A percentile compares a stretch with the other conserved stretches of the same genome.
Conservation (phyloP, 176 grass and related monocot genomes). For the Bonia amplexicaulis region DNA sequence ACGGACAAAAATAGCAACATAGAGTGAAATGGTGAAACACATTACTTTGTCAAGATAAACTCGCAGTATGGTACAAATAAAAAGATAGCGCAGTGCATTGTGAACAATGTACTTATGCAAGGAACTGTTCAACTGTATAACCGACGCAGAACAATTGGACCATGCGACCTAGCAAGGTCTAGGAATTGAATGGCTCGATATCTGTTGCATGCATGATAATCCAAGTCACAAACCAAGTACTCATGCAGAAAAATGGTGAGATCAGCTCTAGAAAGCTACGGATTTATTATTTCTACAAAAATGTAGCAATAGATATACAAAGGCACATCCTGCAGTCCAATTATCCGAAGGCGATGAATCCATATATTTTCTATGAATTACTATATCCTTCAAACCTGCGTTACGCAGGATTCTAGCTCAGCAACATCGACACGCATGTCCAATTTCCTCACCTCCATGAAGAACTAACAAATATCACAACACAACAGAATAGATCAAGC, state of each 20-base stretch:
- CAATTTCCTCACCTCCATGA: conserved; percentile 9
- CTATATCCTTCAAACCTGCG: conserved; percentile 23
- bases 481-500: conserved; percentile 23
- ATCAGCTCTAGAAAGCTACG: not conserved
- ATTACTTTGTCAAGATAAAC: not conserved
- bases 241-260: not conserved
- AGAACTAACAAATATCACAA: not conserved
- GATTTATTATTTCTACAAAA: conserved; percentile 27
- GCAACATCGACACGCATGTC: not conserved
- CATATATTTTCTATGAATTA: conserved; percentile 37
- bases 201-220: not conserved
- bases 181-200: not conserved
- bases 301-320: conserved; percentile 28
- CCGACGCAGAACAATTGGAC: not conserved
- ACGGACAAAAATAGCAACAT: not conserved
- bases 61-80: not conserved
- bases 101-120: not conserved
- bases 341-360: conserved; percentile 27
- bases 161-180: not conserved
- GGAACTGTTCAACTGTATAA: not conserved
- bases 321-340: not conserved
- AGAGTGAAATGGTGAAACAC: not conserved
- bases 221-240: not conserved
- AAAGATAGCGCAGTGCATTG: not conserved
- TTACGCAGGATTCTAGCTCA: not conserved